Evolutionary conservation across 208 protist genomes (phyloP), one percentile per base, ranked within the genome.

Genomic region (Wallacemonas rigidus): DNA sequence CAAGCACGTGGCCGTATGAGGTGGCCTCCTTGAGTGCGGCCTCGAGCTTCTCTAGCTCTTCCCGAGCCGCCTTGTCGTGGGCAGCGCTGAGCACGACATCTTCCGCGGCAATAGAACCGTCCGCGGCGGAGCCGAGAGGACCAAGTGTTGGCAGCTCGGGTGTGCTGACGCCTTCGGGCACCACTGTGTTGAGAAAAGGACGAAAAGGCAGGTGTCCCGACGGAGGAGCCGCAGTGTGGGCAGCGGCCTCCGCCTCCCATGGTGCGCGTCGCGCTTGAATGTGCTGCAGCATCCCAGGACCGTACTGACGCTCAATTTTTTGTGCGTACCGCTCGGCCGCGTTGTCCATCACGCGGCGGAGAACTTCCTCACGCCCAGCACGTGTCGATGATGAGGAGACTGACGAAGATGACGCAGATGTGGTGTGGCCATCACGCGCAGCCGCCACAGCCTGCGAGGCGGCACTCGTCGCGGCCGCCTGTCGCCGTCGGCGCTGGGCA

Each of bases 151-250:
- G 89, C 60, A 75, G 76, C 8, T 78, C 69, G 2, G 84, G 85
- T 1, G 79, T 71, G n/a, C 72, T 65, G 57, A 96, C 91, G 35
- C 86, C 91, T 8, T 70, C 65, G 15, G 91, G 91, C 11, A 89
- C 70, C 45, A 44, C 48, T 69, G 75, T 81, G 48, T 75, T 74
- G 38, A 71, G 64, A 72, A 96, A 96, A 0, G 91, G 91, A 7
- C 87, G 88, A 54, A 94, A 96, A 9, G 91, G 91, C 85, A 96
- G 88, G 72, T 82, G 76, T 15, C 62, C 5, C 12, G 69, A 75
- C 14, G 87, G 85, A 47, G 91, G 79, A 2, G 80, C 60, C 17
- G 74, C 53, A 3, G 79, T 74, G 9, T 26, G 26, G 26, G 8
- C 41, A 3, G 4, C 47, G 2, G 26, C 63, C 38, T 6, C 36